Evolutionary conservation across 2,329 filamentous ascomycete species (phyloP).

Genomic region (Cytospora leucostoma): DNA sequence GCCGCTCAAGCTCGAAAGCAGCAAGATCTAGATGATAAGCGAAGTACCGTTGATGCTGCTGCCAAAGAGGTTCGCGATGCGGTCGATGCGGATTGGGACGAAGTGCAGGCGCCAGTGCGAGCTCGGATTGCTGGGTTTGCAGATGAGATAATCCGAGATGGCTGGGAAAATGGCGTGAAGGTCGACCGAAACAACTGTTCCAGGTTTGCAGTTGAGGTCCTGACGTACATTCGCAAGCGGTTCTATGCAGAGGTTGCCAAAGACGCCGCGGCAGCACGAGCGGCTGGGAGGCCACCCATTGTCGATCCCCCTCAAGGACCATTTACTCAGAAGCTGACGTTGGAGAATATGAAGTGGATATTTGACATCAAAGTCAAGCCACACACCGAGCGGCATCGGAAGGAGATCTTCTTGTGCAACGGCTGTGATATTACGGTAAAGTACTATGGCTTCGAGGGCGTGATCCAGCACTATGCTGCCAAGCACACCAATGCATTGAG

Average conservation of each 20-base stretch:
- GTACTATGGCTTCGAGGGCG: conserved; percentile 73
- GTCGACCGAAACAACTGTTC: conserved; percentile 65
- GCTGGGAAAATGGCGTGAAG: conserved; percentile 65
- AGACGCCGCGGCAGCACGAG: conserved; percentile 49
- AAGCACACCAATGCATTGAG: conserved; percentile 76
- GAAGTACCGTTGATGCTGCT: conserved; percentile 29
- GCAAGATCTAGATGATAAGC: conserved; percentile 27
- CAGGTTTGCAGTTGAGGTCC: conserved; percentile 70
- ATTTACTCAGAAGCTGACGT: conserved; percentile 63
- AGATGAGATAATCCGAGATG: conserved; percentile 66
- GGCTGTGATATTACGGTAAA: conserved; percentile 66
- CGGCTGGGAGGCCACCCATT: conserved; percentile 47
- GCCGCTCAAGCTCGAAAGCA: conserved; percentile 32
- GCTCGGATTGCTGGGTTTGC: conserved; percentile 66
- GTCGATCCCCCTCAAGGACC: conserved; percentile 54
- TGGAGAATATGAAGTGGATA: conserved; percentile 87
- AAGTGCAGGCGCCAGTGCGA: conserved; percentile 67
- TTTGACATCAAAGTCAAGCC: conserved; percentile 77
- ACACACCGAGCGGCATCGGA: conserved; percentile 64
- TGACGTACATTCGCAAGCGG: conserved; percentile 66
- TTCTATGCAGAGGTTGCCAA: conserved; percentile 64
- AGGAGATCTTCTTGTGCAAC: conserved; percentile 76
- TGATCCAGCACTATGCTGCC: conserved; percentile 80
- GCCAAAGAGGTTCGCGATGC: conserved; percentile 58
- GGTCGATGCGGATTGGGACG: conserved; percentile 70